These are phyloP conservation scores for Fonsecaea multimorphosa DNA, from an alignment of 2,329 filamentous ascomycete genomes.

Conservation along the genomic window DNA sequence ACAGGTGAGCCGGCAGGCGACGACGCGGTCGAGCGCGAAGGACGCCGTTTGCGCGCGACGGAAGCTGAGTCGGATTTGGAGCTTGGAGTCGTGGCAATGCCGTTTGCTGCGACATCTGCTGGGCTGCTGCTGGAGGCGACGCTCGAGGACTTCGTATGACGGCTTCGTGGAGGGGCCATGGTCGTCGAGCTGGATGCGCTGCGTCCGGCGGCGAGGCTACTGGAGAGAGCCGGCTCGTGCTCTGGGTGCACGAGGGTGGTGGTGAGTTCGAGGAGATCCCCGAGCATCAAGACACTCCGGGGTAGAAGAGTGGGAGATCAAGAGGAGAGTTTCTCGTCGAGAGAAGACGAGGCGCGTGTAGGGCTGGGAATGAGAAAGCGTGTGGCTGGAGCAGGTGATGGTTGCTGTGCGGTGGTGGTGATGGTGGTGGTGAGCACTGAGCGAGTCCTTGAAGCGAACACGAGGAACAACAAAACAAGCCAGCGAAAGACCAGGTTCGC, in stretches of 20 bases:
- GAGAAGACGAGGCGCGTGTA: background rate
- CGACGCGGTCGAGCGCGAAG: constrained; percentile 23
- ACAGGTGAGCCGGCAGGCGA: constrained; percentile 22
- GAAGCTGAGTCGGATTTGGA: constrained; percentile 21
- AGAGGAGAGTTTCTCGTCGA: background rate
- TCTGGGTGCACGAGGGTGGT: constrained; percentile 30
- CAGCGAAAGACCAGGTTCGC: too few species aligned
- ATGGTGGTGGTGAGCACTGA: constrained; percentile 1
- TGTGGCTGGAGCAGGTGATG: constrained; percentile 19
- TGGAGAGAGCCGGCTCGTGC: constrained; percentile 25
- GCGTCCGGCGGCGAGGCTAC: constrained; percentile 10
- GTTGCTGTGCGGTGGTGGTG: constrained; percentile 1
- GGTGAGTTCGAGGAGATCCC: constrained; percentile 35
- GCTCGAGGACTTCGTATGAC: constrained; percentile 30
- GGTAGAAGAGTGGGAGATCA: background rate
- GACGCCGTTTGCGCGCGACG: constrained; percentile 23
- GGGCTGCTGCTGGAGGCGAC: constrained; percentile 25
- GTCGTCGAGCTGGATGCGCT: constrained; percentile 7
- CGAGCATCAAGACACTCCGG: constrained; percentile 29
- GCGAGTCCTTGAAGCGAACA: too few species aligned
- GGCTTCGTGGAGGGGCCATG: constrained; percentile 33
- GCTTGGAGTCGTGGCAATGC: constrained; percentile 16
- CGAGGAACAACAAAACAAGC: constrained; percentile 8
- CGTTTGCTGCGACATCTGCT: constrained; percentile 15
- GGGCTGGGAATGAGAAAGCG: constrained; percentile 9